Percentiles rank a stretch among this genome's conserved stretches.
Evolutionary conservation across 345 rosid genomes (phyloP).

Genomic region (Rhizophora mangle): DNA sequence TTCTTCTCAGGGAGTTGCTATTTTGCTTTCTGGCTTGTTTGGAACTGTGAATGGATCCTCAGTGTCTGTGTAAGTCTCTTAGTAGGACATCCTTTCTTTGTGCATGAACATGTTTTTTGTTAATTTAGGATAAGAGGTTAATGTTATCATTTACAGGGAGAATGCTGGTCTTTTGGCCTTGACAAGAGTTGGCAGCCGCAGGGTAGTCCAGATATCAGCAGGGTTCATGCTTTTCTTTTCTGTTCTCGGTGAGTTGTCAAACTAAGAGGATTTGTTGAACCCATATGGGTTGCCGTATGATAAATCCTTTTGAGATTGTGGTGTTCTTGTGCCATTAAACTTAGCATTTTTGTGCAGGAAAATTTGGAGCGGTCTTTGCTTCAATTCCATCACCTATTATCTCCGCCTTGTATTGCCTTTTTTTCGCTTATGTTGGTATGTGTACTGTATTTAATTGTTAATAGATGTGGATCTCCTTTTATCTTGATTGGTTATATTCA

Average conservation of each 20-base stretch:
- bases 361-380: constrained; percentile 93
- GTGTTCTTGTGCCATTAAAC: constrained; percentile 9
- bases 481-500: background rate
- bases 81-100: constrained; percentile 1
- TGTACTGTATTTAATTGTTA: constrained; percentile 1
- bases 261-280: constrained; percentile 8
- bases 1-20: constrained; percentile 76
- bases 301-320: constrained; percentile 5
- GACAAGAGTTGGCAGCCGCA: constrained; percentile 88
- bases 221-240: constrained; percentile 99
- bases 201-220: constrained; percentile 94
- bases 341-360: constrained; percentile 48
- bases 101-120: constrained; percentile 5
- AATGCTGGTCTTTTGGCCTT: constrained; percentile 90
- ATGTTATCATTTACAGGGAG: constrained; percentile 48
- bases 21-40: constrained; percentile 83
- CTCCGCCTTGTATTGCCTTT: constrained; percentile 77
- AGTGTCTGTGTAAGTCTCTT: constrained; percentile 79
- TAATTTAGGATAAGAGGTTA: background rate
- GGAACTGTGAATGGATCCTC: constrained; percentile 91
- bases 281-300: background rate
- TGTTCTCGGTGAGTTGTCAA: constrained; percentile 59
- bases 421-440: constrained; percentile 94
- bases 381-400: constrained; percentile 80
- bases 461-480: constrained; percentile 2